Percentiles rank a stretch among this genome's conserved stretches.
Evolutionary conservation across 2,329 filamentous ascomycete genomes (phyloP).

Genomic region (Knoxdaviesia proteae): DNA sequence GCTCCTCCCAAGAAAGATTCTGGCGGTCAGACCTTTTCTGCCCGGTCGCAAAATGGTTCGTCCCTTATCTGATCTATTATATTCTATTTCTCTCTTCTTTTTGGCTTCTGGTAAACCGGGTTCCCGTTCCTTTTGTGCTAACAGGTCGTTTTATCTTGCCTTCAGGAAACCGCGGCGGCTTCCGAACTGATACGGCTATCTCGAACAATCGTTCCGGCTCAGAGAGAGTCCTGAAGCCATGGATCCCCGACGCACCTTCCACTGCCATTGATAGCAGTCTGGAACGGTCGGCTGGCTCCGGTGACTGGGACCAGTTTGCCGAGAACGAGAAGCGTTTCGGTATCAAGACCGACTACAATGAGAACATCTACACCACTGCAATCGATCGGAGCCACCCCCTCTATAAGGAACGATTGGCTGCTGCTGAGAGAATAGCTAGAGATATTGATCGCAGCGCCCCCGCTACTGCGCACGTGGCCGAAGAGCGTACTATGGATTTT

Average conservation of each 20-base stretch:
- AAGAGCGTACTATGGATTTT: slow-evolving; percentile 61
- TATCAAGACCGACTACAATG: slow-evolving; percentile 74
- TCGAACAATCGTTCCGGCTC: slow-evolving; percentile 48
- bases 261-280: slow-evolving; percentile 50
- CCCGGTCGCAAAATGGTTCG: slow-evolving; percentile 17
- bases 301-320: slow-evolving; percentile 81
- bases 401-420: slow-evolving; percentile 57
- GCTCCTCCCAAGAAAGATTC: slow-evolving; percentile 18
- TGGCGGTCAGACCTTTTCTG: slow-evolving; percentile 6
- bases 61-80: slow-evolving; percentile 1
- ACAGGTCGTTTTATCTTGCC: slow-evolving; percentile 3
- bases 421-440: slow-evolving; percentile 64
- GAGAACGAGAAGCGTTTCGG: slow-evolving; percentile 78
- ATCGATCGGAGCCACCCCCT: slow-evolving; percentile 71
- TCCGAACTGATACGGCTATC: slow-evolving; percentile 78
- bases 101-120: background rate
- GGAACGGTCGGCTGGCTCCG: slow-evolving; percentile 31
- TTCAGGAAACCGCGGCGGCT: slow-evolving; percentile 45
- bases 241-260: slow-evolving; percentile 44
- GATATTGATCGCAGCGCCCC: slow-evolving; percentile 68
- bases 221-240: slow-evolving; percentile 62
- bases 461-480: slow-evolving; percentile 64
- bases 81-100: background rate
- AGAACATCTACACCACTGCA: slow-evolving; percentile 80
- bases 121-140: background rate